Conservation (phyloP, 208 protist genomes). For the Trypanosoma boissoni region DNA sequence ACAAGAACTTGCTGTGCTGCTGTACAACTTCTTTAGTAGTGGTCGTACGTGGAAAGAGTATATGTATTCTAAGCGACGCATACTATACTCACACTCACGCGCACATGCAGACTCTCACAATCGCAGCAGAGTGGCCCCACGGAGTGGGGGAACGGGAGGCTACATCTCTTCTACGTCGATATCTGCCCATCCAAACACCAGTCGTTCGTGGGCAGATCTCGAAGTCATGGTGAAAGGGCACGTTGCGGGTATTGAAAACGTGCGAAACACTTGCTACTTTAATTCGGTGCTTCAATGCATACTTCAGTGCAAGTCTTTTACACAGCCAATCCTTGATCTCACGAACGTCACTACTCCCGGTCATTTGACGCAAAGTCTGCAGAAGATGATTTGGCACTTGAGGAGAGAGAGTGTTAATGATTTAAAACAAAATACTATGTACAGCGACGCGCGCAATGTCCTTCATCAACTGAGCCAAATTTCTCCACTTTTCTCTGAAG, state of each 20-base stretch:
- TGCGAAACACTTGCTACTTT: conserved; percentile 96
- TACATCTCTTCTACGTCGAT: not conserved
- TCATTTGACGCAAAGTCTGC: conserved; percentile 44
- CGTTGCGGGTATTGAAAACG: conserved; percentile 84
- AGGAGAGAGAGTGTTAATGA: conserved; percentile 47
- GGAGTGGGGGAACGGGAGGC: no score
- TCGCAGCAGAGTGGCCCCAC: no score
- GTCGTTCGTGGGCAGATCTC: not conserved
- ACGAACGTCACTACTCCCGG: conserved; percentile 27
- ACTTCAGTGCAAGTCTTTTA: conserved; percentile 67
- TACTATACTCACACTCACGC: not conserved
- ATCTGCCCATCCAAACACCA: not conserved
- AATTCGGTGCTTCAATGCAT: conserved; percentile 96
- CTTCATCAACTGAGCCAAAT: conserved; percentile 47
- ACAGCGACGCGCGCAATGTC: conserved; percentile 39
- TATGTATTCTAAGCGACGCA: no score
- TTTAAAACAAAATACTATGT: conserved; percentile 41
- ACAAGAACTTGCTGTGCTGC: no score
- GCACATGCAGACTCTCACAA: not conserved
- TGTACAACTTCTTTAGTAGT: no score
- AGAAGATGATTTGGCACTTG: conserved; percentile 45
- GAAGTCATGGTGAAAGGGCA: conserved; percentile 23
- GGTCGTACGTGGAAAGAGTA: no score
- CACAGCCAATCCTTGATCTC: conserved; percentile 29
- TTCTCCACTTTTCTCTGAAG: conserved; percentile 56